These are phyloP conservation scores for Pseudotsuga menziesii DNA, from an alignment of 75 land plant genomes.

Conservation along the genomic window DNA sequence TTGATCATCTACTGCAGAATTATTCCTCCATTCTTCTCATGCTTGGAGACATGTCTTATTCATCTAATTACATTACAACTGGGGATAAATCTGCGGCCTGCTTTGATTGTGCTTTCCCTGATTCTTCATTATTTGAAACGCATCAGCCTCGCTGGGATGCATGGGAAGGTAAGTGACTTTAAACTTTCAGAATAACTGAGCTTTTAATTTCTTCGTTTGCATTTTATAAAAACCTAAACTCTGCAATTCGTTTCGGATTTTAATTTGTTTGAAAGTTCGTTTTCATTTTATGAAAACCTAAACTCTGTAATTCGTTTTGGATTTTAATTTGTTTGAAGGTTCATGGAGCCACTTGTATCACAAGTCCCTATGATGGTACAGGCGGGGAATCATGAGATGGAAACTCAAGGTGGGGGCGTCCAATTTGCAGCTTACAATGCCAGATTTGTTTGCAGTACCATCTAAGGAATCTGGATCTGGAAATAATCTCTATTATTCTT, in stretches of 20 bases:
- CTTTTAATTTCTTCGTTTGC: too few relatives aligned
- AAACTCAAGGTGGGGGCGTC: conserved; percentile 58
- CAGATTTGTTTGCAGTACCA: conserved; percentile 90
- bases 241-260: too few relatives aligned
- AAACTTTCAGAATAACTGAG: too few relatives aligned
- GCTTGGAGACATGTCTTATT: conserved; percentile 84
- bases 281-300: too few relatives aligned
- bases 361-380: conserved; percentile 89
- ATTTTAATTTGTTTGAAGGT: conserved; percentile 24
- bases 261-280: too few relatives aligned
- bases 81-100: conserved; percentile 79
- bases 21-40: conserved; percentile 73
- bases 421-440: conserved; percentile 74
- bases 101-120: conserved; percentile 73
- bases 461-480: conserved; percentile 58
- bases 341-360: conserved; percentile 84
- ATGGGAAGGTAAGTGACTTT: conserved; percentile 67
- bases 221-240: too few relatives aligned
- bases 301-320: too few relatives aligned
- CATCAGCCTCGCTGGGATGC: conserved; percentile 97
- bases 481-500: conserved; percentile 79
- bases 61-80: conserved; percentile 76
- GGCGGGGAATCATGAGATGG: conserved; percentile 95
- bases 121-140: conserved; percentile 85
- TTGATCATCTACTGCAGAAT: conserved; percentile 68